Evolutionary conservation across 495 filamentous ascomycete species (phyloP), one percentile per base, ranked within the genome.

Genomic region (Penicillium odoratum): DNA sequence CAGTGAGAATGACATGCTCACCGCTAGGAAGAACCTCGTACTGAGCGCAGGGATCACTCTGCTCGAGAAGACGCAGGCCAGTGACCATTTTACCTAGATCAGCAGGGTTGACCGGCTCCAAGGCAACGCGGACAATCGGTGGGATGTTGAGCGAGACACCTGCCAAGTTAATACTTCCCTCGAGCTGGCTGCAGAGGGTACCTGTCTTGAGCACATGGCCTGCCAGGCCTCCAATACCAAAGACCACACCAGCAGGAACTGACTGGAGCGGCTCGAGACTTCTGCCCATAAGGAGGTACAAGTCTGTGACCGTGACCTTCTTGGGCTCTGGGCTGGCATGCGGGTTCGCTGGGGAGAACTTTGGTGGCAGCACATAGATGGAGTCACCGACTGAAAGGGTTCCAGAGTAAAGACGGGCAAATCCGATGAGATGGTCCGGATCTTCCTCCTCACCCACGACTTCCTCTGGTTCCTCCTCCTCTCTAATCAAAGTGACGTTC

Each of bases 251-350:
- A 21, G 94, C 93, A 3, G 94, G 92, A 0, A 98, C 92, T 0
- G 89, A 89, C 43, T 82, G 76, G 3, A 99, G 83, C 0, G 88
- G 80, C 64, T 98, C 94, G 1, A 99, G 80, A 58, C 88, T 86
- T 43, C 92, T 82, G 34, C 94, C 94, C 94, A 99, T 99, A 48
- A 99, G 81, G 59, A 98, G 88, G 73, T 99, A 99, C 18, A 99
- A 77, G 5, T 90, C 89, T 29, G 86, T 93, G 31, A 99, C 86
- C 1, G 82, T 92, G 36, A 93, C 86, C 69, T 93, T 93, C 62
- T 87, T 81, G 0, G 93, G 91, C 57, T 89, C 87, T 0, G 92
- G 92, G 33, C 79, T 78, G 7, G 85, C 83, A 62, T 91, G 84
- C 1, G 93, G 91, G 55, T 87, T 74, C 18, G 85, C 85, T 10